A percentile compares a stretch with the other conserved stretches of the same genome.
These are phyloP conservation scores for Chalaropsis thielavioides DNA, from an alignment of 2,329 filamentous ascomycete genomes.

Conservation along the genomic window DNA sequence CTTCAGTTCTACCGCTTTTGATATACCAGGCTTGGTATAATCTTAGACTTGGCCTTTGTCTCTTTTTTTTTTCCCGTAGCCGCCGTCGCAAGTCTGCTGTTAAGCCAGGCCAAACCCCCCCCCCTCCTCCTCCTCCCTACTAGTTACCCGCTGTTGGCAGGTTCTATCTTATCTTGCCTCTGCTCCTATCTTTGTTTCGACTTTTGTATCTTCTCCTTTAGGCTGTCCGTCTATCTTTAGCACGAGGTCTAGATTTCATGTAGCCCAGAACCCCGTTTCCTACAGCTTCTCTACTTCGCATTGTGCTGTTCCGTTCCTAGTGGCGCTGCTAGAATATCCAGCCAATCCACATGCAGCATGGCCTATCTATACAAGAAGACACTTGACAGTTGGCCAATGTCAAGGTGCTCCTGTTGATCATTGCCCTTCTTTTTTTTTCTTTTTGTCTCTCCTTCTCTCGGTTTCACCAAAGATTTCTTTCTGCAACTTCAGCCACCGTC, in stretches of 20 bases:
- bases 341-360: not conserved
- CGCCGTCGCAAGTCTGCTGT: not conserved
- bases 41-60: not conserved
- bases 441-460: not conserved
- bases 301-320: not conserved
- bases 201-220: not conserved
- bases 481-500: not conserved
- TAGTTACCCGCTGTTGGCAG: not conserved
- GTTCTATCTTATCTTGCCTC: not conserved
- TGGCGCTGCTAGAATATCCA: not conserved
- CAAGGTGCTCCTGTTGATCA: not conserved
- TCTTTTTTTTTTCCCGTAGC: not conserved
- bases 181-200: slow-evolving; percentile 1
- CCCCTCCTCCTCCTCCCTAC: not conserved
- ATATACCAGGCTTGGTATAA: too few relatives aligned
- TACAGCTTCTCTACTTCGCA: not conserved
- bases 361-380: not conserved
- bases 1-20: not conserved
- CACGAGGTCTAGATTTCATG: not conserved
- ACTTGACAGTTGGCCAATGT: not conserved
- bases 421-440: not conserved
- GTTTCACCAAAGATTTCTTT: not conserved
- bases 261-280: not conserved
- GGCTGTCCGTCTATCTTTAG: not conserved
- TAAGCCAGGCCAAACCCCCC: not conserved